Evolutionary conservation across 345 rosid genomes (phyloP), one percentile per base, ranked within the genome.

Genomic region (Linum usitatissimum): DNA sequence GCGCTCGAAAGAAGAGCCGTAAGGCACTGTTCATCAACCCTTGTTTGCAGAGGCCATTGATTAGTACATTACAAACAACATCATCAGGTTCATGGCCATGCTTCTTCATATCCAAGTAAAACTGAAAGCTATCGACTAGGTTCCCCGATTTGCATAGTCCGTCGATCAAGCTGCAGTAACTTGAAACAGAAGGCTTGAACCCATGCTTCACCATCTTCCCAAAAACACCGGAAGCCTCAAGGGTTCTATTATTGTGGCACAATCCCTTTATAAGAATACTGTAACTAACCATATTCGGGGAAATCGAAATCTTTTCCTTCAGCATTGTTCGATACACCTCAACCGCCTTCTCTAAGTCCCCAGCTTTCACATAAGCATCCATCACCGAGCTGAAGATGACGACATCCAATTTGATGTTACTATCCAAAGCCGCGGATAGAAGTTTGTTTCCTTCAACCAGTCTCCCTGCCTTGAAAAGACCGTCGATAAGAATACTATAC

Each of bases 221-320:
- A 72, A 72, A 78, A 53, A 80, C 12, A 12, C 81, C 84, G 76
- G 67, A 64, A 70, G 80, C 84, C 69, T 80, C 87, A 17, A 57
- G 18, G 30, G 69, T 38, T 73, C 62, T 54, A 67, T 74, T 67
- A 31, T 71, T 73, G 10, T 68, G 72, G 15, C 70, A 76, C 75
- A 83, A 61, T n/a, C 84, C 87, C 6, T 69, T 83, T 12, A 80
- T 72, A 63, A 83, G 78, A 60, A 78, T 78, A 57, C 78, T 73
- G 53, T 72, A 80, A 56, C 68, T 78, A 20, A 83, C 59, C 28
- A 80, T 49, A 66, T 80, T 83, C 7, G 81, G 84, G 6, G 69
- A 70, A 31, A 80, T 66, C 28, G 69, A 70, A 31, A 80, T 66
- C 28, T 73, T 74, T 67, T 68, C 75, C 63, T 67, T 66, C 66